Evolutionary conservation across 2,329 filamentous ascomycete genomes (phyloP), one percentile per base, ranked within the genome.

Genomic region (Colletotrichum filicis): DNA sequence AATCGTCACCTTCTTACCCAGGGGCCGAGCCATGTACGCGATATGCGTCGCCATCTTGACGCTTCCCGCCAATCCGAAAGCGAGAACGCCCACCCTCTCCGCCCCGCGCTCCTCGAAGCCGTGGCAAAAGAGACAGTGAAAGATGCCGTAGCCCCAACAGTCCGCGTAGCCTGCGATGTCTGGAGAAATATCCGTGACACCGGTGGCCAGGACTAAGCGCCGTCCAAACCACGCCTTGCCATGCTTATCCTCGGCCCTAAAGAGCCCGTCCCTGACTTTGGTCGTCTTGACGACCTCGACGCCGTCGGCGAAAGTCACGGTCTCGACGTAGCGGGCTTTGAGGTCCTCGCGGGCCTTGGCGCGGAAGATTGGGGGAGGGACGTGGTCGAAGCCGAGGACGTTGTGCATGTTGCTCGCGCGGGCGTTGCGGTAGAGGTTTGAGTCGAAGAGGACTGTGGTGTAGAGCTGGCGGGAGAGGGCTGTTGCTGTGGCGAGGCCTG

Each of bases 51-150:
- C 80, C 60, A 82, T 78, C 11, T 79, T 74, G 0, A 80, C 57
- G 8, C 76, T 76, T 5, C 78, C 79, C 16, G 83, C 59, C 57
- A 80, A 75, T 1, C 82, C 85, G 12, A 82, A 80, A 1, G 84
- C 86, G 3, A 91, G 82, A 4, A 90, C 76, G 1, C 87, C 88
- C 0, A 83, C 83, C 0, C 85, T 85, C 0, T 80, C 76, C 3
- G 79, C 78, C 2, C 87, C 88, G 16, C 86, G 83, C 63, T 91
- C 87, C 74, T 92, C 90, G 77, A 85, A 91, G 5, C 90, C 90
- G 74, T 91, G 85, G 78, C 89, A 92, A 76, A 87, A 90, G 1
- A 91, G 83, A 75, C 89, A 92, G 76, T 91, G 89, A 75, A 88
- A 91, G 57, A 89, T 87, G 35, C 84, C 83, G 57, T 78, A 81